Evolutionary conservation across 2,329 filamentous ascomycete species (phyloP), one percentile per base, ranked within the genome.

Genomic region (Colletotrichum ledebouriae): DNA sequence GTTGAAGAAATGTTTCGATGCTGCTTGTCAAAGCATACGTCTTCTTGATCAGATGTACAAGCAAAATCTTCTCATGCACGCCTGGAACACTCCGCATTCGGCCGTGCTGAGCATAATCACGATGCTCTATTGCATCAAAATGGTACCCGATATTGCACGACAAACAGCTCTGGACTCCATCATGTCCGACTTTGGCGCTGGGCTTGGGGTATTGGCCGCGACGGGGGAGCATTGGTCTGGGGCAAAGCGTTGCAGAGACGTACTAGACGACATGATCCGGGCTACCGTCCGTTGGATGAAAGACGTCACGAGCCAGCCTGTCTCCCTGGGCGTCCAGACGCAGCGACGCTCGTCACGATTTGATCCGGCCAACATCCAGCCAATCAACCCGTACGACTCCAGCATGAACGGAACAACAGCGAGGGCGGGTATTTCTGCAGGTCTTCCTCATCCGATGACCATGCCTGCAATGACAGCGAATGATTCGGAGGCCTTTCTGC

Each of bases 161-260:
- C 73, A 74, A 1, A 77, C 78, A 1, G 74, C 76, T 1, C 22
- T 65, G 34, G 66, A 69, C 34, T 17, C 20, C 1, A 73, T 86
- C 3, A 79, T 82, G 67, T 75, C 75, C 0, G 80, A 83, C 25
- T 72, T 85, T 11, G 79, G 78, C 22, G 77, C 79, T 1, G 77
- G 82, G 0, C 74, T 83, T 11, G 84, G 83, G 13, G 79, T 86
- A 0, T 74, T 87, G 2, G 84, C 84, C 42, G 84, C 84, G 2
- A 81, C 80, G 3, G 85, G 82, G 1, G 85, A 86, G 64, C 81
- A 86, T 65, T 87, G 85, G 84, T 76, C 79, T 0, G 84, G 84
- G 4, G 85, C 84, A 0, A 84, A 83, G 64, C 77, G 80, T 12
- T 80, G 81, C 52, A 78, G 83, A 3, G 80, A 83, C n/a, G 79